Evolutionary conservation across 768 basidiomycete genomes (phyloP), one percentile per base, ranked within the genome.

Genomic region (Tulasnella sp.): DNA sequence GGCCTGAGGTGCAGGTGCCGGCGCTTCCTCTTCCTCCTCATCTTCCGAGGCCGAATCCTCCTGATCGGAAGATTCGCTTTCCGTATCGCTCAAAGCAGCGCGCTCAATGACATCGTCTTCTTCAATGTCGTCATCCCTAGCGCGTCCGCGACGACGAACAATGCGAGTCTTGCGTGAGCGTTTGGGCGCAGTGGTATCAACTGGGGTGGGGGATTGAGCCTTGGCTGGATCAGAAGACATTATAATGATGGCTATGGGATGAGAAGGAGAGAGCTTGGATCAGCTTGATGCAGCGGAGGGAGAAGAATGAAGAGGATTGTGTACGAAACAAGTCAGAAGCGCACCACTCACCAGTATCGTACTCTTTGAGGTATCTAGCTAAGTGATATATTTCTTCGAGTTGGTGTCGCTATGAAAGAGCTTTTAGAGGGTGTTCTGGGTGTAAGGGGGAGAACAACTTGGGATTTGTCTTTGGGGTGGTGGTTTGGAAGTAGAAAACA

Each of bases 41-140:
- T 88, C 87, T 68, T 88, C 88, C 14, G 38, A 76, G 67, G 89
- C 89, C 8, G 85, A 84, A 76, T 91, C 91, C 19, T 77, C 79
- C 22, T 74, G 80, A 3, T 75, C 79, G 31, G 79, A 80, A n/a
- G 75, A 75, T 49, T 79, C 79, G 49, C 81, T 79, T 2, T 78
- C 80, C 12, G 91, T 64, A 82, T 92, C 91, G 29, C 91, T 89
- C 79, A 85, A 88, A 7, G 85, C 86, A 83, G 91, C 92, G 77
- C 93, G 87, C 84, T 88, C 88, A 72, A 93, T 86, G 71, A 78
- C 52, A n/a, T 69, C 77, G 82, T 93, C 92, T 37, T 93, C 92
- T 80, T 93, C 93, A 78, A 91, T 93, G 73, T 88, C 90, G 67
- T 78, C 78, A 17, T 74, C 67, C 34, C 77, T 54, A 29, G 72